A percentile compares a stretch with the other conserved stretches of the same genome.
Evolutionary conservation across 1,139 yeast species (phyloP).

Genomic region (Yamadazyma kanchanaburiensis): DNA sequence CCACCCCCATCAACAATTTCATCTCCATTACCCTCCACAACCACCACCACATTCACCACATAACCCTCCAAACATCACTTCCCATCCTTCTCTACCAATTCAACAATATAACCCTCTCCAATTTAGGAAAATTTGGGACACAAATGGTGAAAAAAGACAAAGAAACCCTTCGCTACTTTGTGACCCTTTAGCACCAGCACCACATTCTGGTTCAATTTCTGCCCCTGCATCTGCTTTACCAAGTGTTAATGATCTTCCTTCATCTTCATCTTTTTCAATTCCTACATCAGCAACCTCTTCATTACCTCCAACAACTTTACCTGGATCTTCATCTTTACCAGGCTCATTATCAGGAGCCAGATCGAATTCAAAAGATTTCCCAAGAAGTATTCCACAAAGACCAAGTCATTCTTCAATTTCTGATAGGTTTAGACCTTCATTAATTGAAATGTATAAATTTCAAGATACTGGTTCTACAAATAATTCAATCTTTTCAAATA

Average conservation of each 20-base stretch:
- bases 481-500: slow-evolving; percentile 33
- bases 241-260: not conserved
- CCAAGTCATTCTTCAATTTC: slow-evolving; percentile 1
- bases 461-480: slow-evolving; percentile 21
- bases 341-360: not conserved
- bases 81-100: slow-evolving; percentile 6
- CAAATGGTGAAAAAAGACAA: slow-evolving; percentile 15
- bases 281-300: not conserved
- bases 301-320: not conserved
- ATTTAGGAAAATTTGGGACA: slow-evolving; percentile 41
- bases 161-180: slow-evolving; percentile 35
- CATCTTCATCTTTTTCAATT: slow-evolving; percentile 5
- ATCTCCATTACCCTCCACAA: not conserved
- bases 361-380: slow-evolving; percentile 3
- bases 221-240: slow-evolving; percentile 3
- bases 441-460: slow-evolving; percentile 33
- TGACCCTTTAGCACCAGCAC: slow-evolving; percentile 37
- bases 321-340: not conserved
- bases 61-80: not conserved
- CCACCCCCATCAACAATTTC: not conserved
- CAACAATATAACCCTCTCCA: slow-evolving; percentile 31
- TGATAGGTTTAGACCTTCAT: slow-evolving; percentile 41
- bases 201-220: slow-evolving; percentile 3
- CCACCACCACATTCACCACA: slow-evolving; percentile 1
- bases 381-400: slow-evolving; percentile 6